phyloP scores from a whole-genome alignment of 2,329 filamentous ascomycete species.

The Neonectria magnoliae region DNA sequence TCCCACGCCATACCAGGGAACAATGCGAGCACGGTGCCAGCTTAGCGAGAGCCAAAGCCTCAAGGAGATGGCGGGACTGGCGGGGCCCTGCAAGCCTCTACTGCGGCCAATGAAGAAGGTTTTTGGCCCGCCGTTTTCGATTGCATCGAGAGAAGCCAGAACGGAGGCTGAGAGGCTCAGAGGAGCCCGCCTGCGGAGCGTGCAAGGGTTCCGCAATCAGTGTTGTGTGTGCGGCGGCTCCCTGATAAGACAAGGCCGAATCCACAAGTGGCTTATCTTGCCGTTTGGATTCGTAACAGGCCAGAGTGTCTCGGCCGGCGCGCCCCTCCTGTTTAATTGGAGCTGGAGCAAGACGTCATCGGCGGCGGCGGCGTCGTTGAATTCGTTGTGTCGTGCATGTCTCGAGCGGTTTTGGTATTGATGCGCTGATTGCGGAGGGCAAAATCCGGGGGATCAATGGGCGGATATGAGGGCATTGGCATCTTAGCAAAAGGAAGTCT shows the following conservation, averaged over 20 bases:
- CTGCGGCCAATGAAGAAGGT: constrained; percentile 25
- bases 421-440: constrained; percentile 3
- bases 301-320: not conserved
- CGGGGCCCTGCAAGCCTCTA: constrained; percentile 24
- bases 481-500: not conserved
- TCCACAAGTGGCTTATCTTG: not conserved
- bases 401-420: not conserved
- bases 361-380: not conserved
- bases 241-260: constrained; percentile 31
- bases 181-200: constrained; percentile 10
- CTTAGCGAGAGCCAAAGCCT: constrained; percentile 32
- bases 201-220: constrained; percentile 2
- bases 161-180: not conserved
- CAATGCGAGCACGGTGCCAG: too few relatives aligned
- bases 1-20: too few relatives aligned
- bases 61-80: constrained; percentile 20
- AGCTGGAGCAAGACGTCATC: constrained; percentile 1
- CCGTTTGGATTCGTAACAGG: not conserved
- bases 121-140: constrained; percentile 28
- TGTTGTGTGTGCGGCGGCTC: constrained; percentile 27
- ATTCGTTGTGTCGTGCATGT: not conserved
- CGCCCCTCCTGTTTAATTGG: constrained; percentile 4
- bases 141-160: constrained; percentile 28
- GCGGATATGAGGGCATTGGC: not conserved
- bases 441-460: not conserved